Evolutionary conservation across 202 grass and related monocot genomes (phyloP), one percentile per base, ranked within the genome.

Genomic region (Carex arenaria): DNA sequence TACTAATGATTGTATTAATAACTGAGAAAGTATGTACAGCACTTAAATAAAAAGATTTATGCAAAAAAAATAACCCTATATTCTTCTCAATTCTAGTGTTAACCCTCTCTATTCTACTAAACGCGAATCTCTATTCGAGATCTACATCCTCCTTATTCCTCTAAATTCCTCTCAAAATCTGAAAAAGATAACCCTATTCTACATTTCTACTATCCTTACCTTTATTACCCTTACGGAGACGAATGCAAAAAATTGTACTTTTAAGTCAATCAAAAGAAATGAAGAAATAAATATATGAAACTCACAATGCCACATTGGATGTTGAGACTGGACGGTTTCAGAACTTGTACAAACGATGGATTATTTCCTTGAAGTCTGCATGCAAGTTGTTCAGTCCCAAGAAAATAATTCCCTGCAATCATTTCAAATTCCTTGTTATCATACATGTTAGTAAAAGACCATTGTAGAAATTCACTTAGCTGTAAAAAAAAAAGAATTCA

Each of bases 291-390:
- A 18, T 22, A 26, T 22, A 62, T 62, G 13, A 30, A 32, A 34
- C 72, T 77, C 52, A 77, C 72, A 77, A 77, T 57, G 72, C 72
- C 72, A 57, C 72, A 77, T 77, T 77, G 72, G 28, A 77, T 57
- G 72, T 52, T 77, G 72, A 77, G 72, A 77, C 72, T 77, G 28
- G 72, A 77, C 6, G 20, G 72, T 30, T 77, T 77, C 72, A 77
- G 32, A 77, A 77, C 72, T 36, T 74, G 71, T 74, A 18, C 7
- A 56, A 77, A 77, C 10, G 52, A 34, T 10, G 72, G 72, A 77
- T 77, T n/a, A 5, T 51, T 52, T 57, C 72, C 72, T 32, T 57
- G 72, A 55, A 56, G 15, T 18, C 52, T 15, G 4, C 0, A 56
- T n/a, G 72, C 15, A 77, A 77, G 26, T 57, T 56, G 72, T 77